Conservation (phyloP, 768 basidiomycete species). For the Pisolithus sp. region DNA sequence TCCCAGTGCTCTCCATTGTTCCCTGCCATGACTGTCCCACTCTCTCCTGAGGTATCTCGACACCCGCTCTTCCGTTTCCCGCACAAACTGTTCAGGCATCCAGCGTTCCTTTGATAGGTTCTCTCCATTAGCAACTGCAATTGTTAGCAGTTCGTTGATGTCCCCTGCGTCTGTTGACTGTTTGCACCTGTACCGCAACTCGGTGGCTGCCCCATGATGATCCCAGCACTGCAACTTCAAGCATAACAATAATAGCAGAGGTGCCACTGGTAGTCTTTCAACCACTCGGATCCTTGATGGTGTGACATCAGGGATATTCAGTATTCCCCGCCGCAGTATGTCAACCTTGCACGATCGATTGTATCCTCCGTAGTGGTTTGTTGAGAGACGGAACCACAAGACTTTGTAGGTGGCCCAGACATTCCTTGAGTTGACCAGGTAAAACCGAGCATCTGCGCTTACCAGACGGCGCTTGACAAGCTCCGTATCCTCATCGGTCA, state of each 20-base stretch:
- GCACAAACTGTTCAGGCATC: slow-evolving; percentile 26
- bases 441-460: slow-evolving; percentile 27
- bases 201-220: slow-evolving; percentile 30
- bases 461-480: slow-evolving; percentile 35
- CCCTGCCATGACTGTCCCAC: background rate
- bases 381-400: slow-evolving; percentile 32
- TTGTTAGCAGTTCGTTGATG: slow-evolving; percentile 33
- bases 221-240: slow-evolving; percentile 40
- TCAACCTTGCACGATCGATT: slow-evolving; percentile 33
- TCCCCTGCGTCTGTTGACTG: slow-evolving; percentile 35
- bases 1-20: background rate
- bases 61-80: slow-evolving; percentile 20
- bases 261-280: slow-evolving; percentile 29
- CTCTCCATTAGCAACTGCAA: slow-evolving; percentile 22
- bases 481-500: slow-evolving; percentile 31
- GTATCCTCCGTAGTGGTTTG: too few relatives aligned
- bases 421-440: slow-evolving; percentile 32
- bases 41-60: background rate
- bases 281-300: background rate
- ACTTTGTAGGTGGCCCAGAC: slow-evolving; percentile 36
- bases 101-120: slow-evolving; percentile 12
- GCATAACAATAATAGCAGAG: slow-evolving; percentile 33
- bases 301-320: slow-evolving; percentile 33
- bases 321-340: slow-evolving; percentile 30
- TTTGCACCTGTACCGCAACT: slow-evolving; percentile 31